Evolutionary conservation across 768 basidiomycete genomes (phyloP), one percentile per base, ranked within the genome.

Genomic region (Boletales sp.): DNA sequence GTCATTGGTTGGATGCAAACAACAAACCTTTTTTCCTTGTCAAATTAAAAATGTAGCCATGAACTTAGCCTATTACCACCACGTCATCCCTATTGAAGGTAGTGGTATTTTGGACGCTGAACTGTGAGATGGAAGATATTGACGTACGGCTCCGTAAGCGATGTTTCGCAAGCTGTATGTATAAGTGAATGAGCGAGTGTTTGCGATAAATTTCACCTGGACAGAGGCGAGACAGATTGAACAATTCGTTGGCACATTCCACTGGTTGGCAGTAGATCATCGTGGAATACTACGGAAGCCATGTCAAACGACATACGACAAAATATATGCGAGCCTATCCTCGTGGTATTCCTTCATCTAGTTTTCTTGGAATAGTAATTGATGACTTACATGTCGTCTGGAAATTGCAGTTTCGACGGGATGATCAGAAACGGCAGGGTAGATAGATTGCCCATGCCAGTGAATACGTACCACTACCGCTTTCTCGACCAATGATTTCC

Each of bases 1-100:
- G 67, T 93, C 90, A 62, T 93, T 93, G 5, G 89, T 84, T 0
- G 90, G 90, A 59, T 87, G 86, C 15, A 93, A 69, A 3, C 87
- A 89, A 70, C 84, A 89, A 24, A 90, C 82, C 87, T 90, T 55
- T 15, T 9, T 31, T 43, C 42, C 14, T 27, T 14, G 50, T 54
- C 40, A 24, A 59, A 47, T 29, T 18, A 50, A 8, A 30, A 24
- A 18, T 35, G 35, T 19, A 17, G 39, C 13, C 36, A 9, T 31
- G 18, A 24, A 34, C 27, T 53, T 32, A 21, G 31, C 10, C 27
- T 7, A 69, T 69, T 64, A 84, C 82, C 48, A 85, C 83, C 32
- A 84, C 80, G 53, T 85, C 83, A 64, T 85, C 64, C 38, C 64
- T 66, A 35, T 45, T 4, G 27, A 31, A 21, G n/a, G 24, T 7